Evolutionary conservation across 164 flowering plant species (phyloP), one percentile per base, ranked within the genome.

Genomic region (Annona cherimola): DNA sequence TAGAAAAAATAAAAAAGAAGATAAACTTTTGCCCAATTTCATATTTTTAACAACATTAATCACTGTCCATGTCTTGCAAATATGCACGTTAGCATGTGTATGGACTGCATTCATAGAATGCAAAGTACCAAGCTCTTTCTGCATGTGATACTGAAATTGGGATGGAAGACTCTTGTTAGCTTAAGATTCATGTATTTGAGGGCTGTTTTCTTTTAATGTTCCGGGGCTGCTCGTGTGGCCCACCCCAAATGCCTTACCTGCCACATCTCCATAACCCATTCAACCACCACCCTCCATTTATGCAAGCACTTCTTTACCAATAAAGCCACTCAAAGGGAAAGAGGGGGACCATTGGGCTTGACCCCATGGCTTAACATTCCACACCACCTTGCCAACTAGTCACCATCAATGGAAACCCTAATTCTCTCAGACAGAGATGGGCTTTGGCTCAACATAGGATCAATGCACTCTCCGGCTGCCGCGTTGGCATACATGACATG

Each of bases 381-480:
- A 35, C 12, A 61, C 26, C 63, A n/a, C 63, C n/a, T 40, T 18
- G 35, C 67, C 59, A 45, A 14, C 12, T 14, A 14, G 74, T 50
- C 59, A 8, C 42, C 50, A 50, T 71, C 43, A 14, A 26, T 41
- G 41, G 35, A 63, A 63, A 40, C 68, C 68, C 68, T 45, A 39
- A 39, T 69, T 69, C 71, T 57, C 67, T 16, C 54, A 66, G 35
- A 42, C n/a, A 8, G 14, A 35, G 26, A 43, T 44, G 20, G 69
- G 45, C 42, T 66, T n/a, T 62, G 46, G 54, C 20, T 20, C 3
- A 61, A 43, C 55, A 61, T 20, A 57, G 73, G 43, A 63, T 46
- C 42, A 63, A 45, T 63, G 61, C 73, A 35, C 57, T 39, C n/a
- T 50, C 60, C 61, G 35, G 61, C 67, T 71, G 68, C 73, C 46